Evolutionary conservation across 352 stramenopile species (phyloP).

Genomic region (Phytophthora tubulina): DNA sequence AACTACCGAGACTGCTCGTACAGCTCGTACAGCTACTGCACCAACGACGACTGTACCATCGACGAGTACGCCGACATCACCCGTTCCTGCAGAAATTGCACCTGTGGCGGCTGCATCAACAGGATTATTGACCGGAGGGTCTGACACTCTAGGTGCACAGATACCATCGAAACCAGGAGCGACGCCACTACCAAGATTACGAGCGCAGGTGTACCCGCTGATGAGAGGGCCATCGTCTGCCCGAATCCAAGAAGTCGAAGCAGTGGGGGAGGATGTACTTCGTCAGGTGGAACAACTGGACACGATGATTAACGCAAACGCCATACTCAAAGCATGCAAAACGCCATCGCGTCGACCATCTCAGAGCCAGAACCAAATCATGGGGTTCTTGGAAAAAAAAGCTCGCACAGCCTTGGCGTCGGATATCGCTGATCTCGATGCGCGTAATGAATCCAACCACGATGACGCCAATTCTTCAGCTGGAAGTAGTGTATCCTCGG

Average conservation of each 20-base stretch:
- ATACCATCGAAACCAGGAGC: not conserved
- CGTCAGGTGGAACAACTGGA: conserved; percentile 57
- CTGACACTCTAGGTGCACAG: not conserved
- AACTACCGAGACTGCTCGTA: not conserved
- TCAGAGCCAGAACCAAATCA: conserved; percentile 30
- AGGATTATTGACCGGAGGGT: not conserved
- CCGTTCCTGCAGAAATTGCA: not conserved
- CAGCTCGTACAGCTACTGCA: not conserved
- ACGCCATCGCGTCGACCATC: conserved; percentile 12
- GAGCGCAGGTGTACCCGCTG: conserved; percentile 7
- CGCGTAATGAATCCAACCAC: not conserved
- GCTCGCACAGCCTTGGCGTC: conserved; percentile 19
- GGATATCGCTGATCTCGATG: conserved; percentile 8
- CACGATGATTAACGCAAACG: conserved; percentile 50
- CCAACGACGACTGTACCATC: not conserved
- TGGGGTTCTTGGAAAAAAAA: conserved; percentile 35
- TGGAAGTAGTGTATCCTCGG: conserved; percentile 1
- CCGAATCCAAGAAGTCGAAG: conserved; percentile 22
- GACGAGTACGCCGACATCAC: not conserved
- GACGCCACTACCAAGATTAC: not conserved
- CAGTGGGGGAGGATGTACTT: conserved; percentile 39
- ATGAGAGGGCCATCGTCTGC: conserved; percentile 16
- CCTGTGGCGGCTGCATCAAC: not conserved
- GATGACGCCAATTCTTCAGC: conserved; percentile 7
- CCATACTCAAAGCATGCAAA: conserved; percentile 27